Evolutionary conservation across 768 basidiomycete genomes (phyloP).

Genomic region (Lactifluus echinatus): DNA sequence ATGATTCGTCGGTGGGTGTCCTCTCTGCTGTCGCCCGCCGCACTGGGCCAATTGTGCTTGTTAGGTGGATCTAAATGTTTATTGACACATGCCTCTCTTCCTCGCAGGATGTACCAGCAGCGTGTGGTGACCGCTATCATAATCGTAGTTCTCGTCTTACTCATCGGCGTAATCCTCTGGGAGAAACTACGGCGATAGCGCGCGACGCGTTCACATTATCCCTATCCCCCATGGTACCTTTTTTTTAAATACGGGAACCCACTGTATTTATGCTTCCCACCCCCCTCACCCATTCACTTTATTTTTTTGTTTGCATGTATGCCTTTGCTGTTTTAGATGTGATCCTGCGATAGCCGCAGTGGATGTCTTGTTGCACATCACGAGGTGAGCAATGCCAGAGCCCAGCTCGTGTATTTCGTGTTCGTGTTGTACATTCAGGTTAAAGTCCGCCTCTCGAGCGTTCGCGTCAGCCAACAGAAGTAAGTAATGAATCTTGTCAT

Average conservation of each 20-base stretch:
- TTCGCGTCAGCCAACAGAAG: no score
- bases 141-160: conserved; percentile 71
- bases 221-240: background rate
- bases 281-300: background rate
- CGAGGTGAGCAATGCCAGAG: no score
- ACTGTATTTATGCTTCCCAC: background rate
- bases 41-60: conserved; percentile 17
- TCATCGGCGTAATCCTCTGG: conserved; percentile 78
- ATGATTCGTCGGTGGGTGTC: conserved; percentile 85
- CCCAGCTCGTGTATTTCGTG: no score
- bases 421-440: no score
- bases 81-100: conserved; percentile 20
- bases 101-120: conserved; percentile 92
- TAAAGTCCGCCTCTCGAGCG: no score
- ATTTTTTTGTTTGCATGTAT: conserved; percentile 1
- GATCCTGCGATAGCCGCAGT: no score
- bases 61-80: conserved; percentile 23
- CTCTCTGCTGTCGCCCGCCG: background rate
- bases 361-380: no score
- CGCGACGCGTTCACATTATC: background rate
- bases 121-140: conserved; percentile 82
- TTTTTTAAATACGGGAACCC: background rate
- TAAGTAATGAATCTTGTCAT: no score
- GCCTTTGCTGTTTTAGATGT: no score
- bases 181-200: conserved; percentile 42